Conservation (phyloP, 306 rosid genomes). For the Cucumis melo region DNA sequence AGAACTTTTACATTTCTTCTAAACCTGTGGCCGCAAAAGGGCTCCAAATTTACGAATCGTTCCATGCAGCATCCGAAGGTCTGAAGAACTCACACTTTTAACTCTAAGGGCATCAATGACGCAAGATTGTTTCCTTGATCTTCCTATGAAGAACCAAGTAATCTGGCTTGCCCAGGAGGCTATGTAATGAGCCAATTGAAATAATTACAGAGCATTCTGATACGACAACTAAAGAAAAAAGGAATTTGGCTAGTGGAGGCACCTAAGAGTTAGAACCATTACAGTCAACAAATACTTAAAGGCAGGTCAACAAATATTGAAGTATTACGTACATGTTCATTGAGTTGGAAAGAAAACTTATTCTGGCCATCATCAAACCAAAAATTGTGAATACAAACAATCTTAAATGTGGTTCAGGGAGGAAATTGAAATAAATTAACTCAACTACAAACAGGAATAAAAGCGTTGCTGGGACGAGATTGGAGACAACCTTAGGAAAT, state of each 20-base stretch:
- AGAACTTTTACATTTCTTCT: neutral
- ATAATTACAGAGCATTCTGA: neutral
- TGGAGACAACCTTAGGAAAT: neutral
- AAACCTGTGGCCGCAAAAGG: neutral
- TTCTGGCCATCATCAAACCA: neutral
- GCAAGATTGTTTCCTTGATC: neutral
- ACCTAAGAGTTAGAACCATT: neutral
- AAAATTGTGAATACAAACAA: neutral
- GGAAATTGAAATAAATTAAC: neutral
- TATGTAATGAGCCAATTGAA: neutral
- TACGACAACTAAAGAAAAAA: neutral
- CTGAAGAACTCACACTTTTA: neutral
- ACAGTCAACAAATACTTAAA: neutral
- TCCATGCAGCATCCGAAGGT: neutral
- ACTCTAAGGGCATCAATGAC: neutral
- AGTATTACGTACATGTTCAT: neutral
- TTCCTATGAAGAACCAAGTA: neutral
- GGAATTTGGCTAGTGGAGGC: neutral
- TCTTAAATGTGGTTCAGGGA: neutral
- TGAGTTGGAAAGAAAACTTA: neutral
- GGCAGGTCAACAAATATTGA: neutral
- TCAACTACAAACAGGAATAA: neutral
- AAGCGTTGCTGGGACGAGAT: neutral
- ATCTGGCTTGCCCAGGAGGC: neutral
- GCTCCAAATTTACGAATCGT: neutral